Base-by-base conservation (phyloP, 2,329 filamentous ascomycete genomes). In the Phialemonium atrogriseum region DNA sequence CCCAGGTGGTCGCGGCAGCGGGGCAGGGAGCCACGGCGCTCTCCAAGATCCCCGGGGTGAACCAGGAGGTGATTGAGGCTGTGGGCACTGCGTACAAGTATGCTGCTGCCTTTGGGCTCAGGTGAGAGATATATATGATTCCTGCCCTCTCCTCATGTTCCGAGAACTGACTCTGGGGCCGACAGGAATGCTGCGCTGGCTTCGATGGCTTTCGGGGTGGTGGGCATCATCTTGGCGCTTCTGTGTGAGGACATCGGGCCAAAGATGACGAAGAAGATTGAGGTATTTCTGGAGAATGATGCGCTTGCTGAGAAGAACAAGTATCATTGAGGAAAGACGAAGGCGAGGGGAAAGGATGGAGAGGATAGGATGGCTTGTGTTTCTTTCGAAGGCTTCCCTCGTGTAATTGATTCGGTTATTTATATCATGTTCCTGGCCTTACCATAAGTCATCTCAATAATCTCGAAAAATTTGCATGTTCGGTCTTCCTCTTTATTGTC, bases 181-280 rank as follows among this genome's bases (percentile, higher is more conserved):
- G 27, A 52, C 15, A 45, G 48, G 10, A 52, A 52, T 5, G 48
- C 52, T 25, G 48, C n/a, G 4, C 34, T 50, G 3, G 45, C 44
- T 1, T 49, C 46, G 7, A n/a, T n/a, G n/a, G n/a, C n/a, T n/a
- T n/a, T n/a, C n/a, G n/a, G n/a, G n/a, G n/a, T n/a, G n/a, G n/a
- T n/a, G n/a, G n/a, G n/a, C n/a, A n/a, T n/a, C n/a, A n/a, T n/a
- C n/a, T n/a, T n/a, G n/a, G 22, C 20, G 48, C 33, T 8, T 47
- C n/a, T 52, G 40, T 54, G 51, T 36, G 43, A 54, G 33, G 51
- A 55, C 30, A 52, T 55, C 30, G 50, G 43, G 17, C 40, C 45
- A 24, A 55, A 55, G 48, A 56, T 56, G 53, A 53, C 51, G 38
- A 45, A 54, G 41, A 54, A 54, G 50, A 56, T 55, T 39, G 51